Evolutionary conservation across 331 rosid genomes (phyloP).

Genomic region (Quercus lobata): DNA sequence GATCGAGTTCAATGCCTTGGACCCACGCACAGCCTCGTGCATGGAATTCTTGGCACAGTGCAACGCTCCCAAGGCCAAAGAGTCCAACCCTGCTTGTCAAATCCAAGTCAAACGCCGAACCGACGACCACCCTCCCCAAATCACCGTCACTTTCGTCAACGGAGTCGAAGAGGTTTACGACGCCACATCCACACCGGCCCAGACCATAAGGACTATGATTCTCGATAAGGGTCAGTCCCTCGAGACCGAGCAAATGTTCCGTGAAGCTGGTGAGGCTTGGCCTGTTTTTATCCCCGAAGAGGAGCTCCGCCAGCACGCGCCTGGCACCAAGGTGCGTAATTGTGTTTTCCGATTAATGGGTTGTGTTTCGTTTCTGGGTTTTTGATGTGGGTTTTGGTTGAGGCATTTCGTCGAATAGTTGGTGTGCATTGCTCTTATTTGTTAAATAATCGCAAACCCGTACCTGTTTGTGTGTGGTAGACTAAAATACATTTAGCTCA

Average conservation of each 20-base stretch:
- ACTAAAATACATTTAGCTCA: too few species aligned
- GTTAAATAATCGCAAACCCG: not conserved
- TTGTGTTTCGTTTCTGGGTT: not conserved
- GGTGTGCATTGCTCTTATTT: not conserved
- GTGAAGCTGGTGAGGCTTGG: conserved; percentile 86
- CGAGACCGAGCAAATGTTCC: conserved; percentile 91
- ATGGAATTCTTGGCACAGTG: conserved; percentile 95
- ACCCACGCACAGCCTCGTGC: conserved; percentile 85
- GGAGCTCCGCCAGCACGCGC: conserved; percentile 50
- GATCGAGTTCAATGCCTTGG: conserved; percentile 85
- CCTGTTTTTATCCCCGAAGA: conserved; percentile 66
- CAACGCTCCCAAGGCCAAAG: conserved; percentile 83
- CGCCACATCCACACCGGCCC: conserved; percentile 71
- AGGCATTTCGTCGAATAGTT: conserved; percentile 24
- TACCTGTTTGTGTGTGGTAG: too few species aligned
- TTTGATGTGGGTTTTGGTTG: not conserved
- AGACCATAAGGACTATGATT: conserved; percentile 64
- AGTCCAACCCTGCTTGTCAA: conserved; percentile 81
- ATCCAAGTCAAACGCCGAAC: conserved; percentile 79
- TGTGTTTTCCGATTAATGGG: not conserved
- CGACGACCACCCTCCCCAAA: conserved; percentile 79
- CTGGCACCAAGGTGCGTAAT: conserved; percentile 57
- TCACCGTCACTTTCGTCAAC: conserved; percentile 76
- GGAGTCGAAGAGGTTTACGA: conserved; percentile 75
- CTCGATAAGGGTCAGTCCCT: conserved; percentile 70